phyloP scores from a whole-genome alignment of 1,139 yeast species.

The Kodamaea ohmeri region DNA sequence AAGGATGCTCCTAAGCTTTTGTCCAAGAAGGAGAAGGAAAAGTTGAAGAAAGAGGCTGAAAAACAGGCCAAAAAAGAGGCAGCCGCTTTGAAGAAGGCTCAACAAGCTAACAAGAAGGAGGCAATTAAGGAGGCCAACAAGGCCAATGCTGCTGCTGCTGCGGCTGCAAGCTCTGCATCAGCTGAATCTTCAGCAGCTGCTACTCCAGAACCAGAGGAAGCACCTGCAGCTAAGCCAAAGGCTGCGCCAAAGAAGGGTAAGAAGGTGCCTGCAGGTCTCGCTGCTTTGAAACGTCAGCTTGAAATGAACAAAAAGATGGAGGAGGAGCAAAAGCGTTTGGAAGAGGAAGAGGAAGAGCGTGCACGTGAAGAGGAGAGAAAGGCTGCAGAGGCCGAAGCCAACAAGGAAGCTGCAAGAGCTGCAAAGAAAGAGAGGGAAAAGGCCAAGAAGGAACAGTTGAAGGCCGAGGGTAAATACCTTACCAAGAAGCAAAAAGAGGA shows the following conservation, averaged over 20 bases:
- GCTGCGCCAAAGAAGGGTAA: slow-evolving; percentile 47
- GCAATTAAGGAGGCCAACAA: slow-evolving; percentile 65
- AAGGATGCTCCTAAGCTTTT: slow-evolving; percentile 69
- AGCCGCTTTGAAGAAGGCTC: slow-evolving; percentile 78
- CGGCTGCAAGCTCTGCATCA: slow-evolving; percentile 25
- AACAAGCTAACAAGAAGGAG: slow-evolving; percentile 58
- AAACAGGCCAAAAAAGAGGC: slow-evolving; percentile 90
- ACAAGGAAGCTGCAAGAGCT: slow-evolving; percentile 67
- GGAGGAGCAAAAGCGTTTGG: slow-evolving; percentile 62
- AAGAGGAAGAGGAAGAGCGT: slow-evolving; percentile 67
- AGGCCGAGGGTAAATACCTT: slow-evolving; percentile 87
- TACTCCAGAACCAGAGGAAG: slow-evolving; percentile 23
- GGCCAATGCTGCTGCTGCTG: slow-evolving; percentile 51
- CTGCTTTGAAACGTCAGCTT: slow-evolving; percentile 79
- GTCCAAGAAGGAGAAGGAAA: slow-evolving; percentile 95
- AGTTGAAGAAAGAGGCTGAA: slow-evolving; percentile 95
- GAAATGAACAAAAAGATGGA: slow-evolving; percentile 83
- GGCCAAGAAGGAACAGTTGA: slow-evolving; percentile 72
- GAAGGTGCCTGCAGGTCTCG: slow-evolving; percentile 75
- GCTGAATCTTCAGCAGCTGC: slow-evolving; percentile 21
- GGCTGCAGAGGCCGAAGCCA: slow-evolving; percentile 62
- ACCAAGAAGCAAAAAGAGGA: slow-evolving; percentile 96
- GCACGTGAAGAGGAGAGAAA: slow-evolving; percentile 60
- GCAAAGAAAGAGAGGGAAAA: slow-evolving; percentile 81
- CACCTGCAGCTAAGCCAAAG: slow-evolving; percentile 20